phyloP scores from a whole-genome alignment of 352 stramenopile genomes.

The Phytophthora citrophthora region DNA sequence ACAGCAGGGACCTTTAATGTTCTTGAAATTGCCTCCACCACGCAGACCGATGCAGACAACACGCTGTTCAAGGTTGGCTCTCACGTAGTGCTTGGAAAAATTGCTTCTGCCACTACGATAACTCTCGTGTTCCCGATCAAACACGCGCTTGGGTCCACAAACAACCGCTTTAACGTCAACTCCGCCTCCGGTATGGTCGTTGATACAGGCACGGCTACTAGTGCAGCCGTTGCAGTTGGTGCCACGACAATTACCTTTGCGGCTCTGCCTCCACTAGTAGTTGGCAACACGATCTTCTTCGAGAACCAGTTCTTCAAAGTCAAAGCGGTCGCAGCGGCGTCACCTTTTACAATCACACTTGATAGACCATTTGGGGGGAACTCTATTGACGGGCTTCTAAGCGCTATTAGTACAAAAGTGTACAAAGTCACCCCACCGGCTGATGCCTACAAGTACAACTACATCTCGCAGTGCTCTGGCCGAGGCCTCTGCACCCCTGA shows the following conservation, averaged over 20 bases:
- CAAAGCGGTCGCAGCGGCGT: conserved; percentile 9
- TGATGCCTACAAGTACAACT: conserved; percentile 57
- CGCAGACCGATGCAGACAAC: conserved; percentile 1
- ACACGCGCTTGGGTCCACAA: conserved; percentile 24
- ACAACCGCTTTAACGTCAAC: conserved; percentile 23
- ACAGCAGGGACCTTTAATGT: too few species aligned
- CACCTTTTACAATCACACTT: conserved; percentile 20
- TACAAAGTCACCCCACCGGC: conserved; percentile 50
- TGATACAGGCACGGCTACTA: too few species aligned
- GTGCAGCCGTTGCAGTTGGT: conserved; percentile 8
- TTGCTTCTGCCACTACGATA: background rate
- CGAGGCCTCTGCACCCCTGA: conserved; percentile 72
- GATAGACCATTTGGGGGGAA: conserved; percentile 61
- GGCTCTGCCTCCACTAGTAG: too few species aligned
- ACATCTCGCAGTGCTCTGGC: conserved; percentile 77
- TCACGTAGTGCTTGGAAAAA: conserved; percentile 19
- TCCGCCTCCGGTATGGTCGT: too few species aligned
- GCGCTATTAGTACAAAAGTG: background rate
- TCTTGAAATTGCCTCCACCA: background rate
- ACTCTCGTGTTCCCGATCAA: conserved; percentile 35
- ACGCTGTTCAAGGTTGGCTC: conserved; percentile 36
- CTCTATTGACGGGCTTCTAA: conserved; percentile 14
- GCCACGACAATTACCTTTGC: conserved; percentile 1
- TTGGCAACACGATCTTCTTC: conserved; percentile 55
- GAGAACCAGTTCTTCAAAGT: conserved; percentile 68